These are phyloP conservation scores for Soucietia sequanensis DNA, from an alignment of 805 yeast genomes.

Conservation along the genomic window DNA sequence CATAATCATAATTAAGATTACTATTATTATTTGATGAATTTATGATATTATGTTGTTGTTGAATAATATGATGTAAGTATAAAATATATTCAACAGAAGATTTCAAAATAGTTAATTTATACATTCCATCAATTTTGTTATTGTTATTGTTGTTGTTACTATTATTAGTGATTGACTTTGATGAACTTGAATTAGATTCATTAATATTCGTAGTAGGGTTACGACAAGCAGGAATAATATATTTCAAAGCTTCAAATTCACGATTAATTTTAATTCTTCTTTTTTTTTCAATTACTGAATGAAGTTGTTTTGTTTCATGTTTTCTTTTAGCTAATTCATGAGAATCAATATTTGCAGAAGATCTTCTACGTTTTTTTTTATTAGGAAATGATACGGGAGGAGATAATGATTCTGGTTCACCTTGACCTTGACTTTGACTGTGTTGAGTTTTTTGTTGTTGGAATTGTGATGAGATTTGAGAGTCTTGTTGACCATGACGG, in stretches of 20 bases:
- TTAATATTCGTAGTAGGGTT: too few species aligned
- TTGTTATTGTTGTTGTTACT: constrained; percentile 22
- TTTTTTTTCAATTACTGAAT: constrained; percentile 77
- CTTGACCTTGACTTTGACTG: neutral
- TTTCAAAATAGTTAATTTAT: constrained; percentile 75
- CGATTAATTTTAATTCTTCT: constrained; percentile 76
- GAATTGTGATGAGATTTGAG: too few species aligned
- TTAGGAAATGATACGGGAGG: constrained; percentile 2
- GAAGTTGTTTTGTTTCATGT: constrained; percentile 47
- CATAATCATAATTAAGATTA: constrained; percentile 33
- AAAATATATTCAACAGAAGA: constrained; percentile 80
- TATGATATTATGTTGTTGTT: constrained; percentile 49
- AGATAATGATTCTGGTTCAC: constrained; percentile 4
- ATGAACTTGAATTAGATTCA: constrained; percentile 30
- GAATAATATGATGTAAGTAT: constrained; percentile 61
- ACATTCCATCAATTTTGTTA: constrained; percentile 60
- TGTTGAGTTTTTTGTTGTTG: too few species aligned
- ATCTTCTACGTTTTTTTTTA: constrained; percentile 39
- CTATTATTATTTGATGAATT: constrained; percentile 12
- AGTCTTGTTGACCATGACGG: constrained; percentile 5
- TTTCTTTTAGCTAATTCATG: constrained; percentile 42
- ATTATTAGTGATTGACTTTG: constrained; percentile 8
- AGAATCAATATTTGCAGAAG: constrained; percentile 35
- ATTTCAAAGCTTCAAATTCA: constrained; percentile 79
- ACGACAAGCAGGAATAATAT: constrained; percentile 76